Percentiles rank a stretch among this genome's conserved stretches.
phyloP scores from a whole-genome alignment of 2,329 filamentous ascomycete species.

The Xylariaceae sp. region DNA sequence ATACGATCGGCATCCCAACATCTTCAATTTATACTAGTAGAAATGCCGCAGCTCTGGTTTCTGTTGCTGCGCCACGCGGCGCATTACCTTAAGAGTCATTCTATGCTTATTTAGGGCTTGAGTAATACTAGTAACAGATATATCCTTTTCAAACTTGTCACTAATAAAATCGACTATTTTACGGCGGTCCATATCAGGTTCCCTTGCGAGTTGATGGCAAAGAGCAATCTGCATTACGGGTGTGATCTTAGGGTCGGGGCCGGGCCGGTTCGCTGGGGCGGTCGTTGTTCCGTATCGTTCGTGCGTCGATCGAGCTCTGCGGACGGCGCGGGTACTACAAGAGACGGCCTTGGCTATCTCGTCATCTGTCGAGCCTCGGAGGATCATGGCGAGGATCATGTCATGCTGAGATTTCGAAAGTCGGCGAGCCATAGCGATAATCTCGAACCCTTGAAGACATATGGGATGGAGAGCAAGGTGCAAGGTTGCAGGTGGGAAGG shows the following conservation, averaged over 20 bases:
- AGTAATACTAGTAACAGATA: neutral
- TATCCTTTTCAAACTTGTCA: neutral
- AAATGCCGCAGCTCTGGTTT: neutral
- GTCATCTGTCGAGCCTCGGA: neutral
- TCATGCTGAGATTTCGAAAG: neutral
- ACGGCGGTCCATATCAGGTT: neutral
- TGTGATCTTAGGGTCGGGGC: neutral
- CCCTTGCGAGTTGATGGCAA: neutral
- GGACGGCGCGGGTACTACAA: neutral
- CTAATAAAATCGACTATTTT: slow-evolving; percentile 1
- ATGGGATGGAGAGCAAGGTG: too few relatives aligned
- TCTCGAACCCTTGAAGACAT: neutral
- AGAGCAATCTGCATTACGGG: neutral
- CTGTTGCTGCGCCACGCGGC: neutral
- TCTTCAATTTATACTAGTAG: neutral
- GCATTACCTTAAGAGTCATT: neutral
- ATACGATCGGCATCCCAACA: neutral
- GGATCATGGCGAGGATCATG: neutral
- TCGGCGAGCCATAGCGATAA: neutral
- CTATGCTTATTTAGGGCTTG: neutral
- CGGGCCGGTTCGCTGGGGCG: neutral
- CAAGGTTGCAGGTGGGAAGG: too few relatives aligned
- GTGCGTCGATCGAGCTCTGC: neutral
- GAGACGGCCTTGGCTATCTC: neutral
- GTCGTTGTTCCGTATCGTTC: neutral